phyloP scores from a whole-genome alignment of 371 early-diverging fungal genomes.

The Lichtheimia corymbifera region DNA sequence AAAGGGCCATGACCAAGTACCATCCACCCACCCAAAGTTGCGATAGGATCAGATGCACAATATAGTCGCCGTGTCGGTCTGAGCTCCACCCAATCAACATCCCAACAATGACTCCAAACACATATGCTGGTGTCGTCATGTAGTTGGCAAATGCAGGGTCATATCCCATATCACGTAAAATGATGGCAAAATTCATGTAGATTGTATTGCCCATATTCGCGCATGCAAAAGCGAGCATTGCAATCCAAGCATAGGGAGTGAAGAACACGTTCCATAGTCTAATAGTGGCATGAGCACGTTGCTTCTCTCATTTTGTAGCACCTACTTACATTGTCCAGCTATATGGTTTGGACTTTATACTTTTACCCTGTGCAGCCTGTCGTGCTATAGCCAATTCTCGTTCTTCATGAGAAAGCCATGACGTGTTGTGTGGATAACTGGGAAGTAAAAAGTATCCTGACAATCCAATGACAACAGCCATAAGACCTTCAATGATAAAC shows the following conservation, averaged over 20 bases:
- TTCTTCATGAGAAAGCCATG: conserved; percentile 52
- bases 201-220: conserved; percentile 45
- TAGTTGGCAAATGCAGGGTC: conserved; percentile 36
- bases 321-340: conserved; percentile 10
- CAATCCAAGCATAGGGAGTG: conserved; percentile 38
- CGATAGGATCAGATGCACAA: conserved; percentile 10
- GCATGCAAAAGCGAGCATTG: conserved; percentile 32
- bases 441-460: conserved; percentile 56
- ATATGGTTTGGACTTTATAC: conserved; percentile 8
- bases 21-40: conserved; percentile 18
- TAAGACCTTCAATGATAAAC: conserved; percentile 58
- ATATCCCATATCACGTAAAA: conserved; percentile 37
- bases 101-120: conserved; percentile 27
- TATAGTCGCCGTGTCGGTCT: conserved; percentile 12
- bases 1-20: conserved; percentile 16
- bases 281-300: background rate
- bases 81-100: conserved; percentile 17
- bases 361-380: conserved; percentile 40
- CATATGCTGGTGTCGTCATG: conserved; percentile 43
- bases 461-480: conserved; percentile 44
- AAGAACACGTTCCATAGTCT: conserved; percentile 25
- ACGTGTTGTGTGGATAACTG: conserved; percentile 54
- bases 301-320: too few species aligned
- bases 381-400: conserved; percentile 51
- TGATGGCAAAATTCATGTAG: conserved; percentile 37